Evolutionary conservation across 805 yeast genomes (phyloP).

Genomic region (Ogataea siamensis): DNA sequence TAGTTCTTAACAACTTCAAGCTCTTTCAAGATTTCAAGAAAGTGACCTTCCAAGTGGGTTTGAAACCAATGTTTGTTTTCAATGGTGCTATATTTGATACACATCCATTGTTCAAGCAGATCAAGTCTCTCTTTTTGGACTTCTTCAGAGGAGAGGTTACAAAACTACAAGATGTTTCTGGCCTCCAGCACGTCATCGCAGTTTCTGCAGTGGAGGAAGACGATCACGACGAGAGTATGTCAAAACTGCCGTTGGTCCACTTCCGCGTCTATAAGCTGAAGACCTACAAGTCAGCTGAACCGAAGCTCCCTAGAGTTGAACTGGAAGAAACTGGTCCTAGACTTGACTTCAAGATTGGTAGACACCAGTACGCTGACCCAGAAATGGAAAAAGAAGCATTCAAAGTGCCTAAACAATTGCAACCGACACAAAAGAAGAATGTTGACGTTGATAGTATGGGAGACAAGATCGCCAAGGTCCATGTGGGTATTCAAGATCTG

Average conservation of each 20-base stretch:
- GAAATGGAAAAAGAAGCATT: slow-evolving; percentile 90
- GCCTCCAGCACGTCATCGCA: slow-evolving; percentile 86
- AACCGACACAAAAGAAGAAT: slow-evolving; percentile 83
- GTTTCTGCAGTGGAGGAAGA: slow-evolving; percentile 73
- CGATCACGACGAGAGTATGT: slow-evolving; percentile 60
- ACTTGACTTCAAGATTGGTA: slow-evolving; percentile 87
- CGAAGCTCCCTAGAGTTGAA: slow-evolving; percentile 91
- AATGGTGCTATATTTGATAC: slow-evolving; percentile 90
- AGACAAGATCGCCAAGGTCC: slow-evolving; percentile 94
- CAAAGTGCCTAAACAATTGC: slow-evolving; percentile 76
- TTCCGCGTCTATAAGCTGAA: slow-evolving; percentile 90
- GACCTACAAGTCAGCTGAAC: slow-evolving; percentile 72
- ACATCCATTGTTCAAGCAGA: slow-evolving; percentile 79
- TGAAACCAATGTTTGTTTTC: slow-evolving; percentile 92
- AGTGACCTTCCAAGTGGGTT: slow-evolving; percentile 77
- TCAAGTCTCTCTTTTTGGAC: slow-evolving; percentile 87
- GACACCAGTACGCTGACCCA: slow-evolving; percentile 76
- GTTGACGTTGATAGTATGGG: slow-evolving; percentile 86
- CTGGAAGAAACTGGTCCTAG: slow-evolving; percentile 95
- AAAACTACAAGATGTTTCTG: slow-evolving; percentile 87
- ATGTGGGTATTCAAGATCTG: slow-evolving; percentile 93
- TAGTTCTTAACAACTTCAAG: slow-evolving; percentile 66
- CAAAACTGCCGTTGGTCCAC: slow-evolving; percentile 70
- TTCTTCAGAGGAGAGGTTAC: slow-evolving; percentile 85
- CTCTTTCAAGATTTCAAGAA: slow-evolving; percentile 78